These are phyloP conservation scores for Sicyos edulis DNA, from an alignment of 306 rosid genomes.

Conservation along the genomic window DNA sequence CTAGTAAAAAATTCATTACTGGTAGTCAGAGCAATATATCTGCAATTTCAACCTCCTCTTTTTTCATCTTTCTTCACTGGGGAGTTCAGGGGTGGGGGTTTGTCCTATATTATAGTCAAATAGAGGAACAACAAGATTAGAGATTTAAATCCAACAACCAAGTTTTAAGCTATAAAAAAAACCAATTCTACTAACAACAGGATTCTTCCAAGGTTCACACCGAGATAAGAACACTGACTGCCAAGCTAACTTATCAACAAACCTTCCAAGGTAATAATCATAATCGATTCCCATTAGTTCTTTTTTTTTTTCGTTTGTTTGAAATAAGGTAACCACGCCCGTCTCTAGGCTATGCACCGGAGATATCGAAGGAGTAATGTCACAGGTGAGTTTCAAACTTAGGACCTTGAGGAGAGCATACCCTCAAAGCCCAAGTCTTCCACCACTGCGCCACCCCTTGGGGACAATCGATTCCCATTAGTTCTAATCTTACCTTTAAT, in stretches of 20 bases:
- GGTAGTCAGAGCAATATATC: neutral
- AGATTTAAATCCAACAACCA: no score
- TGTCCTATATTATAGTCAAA: neutral
- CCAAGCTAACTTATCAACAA: conserved; percentile 8
- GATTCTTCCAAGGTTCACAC: neutral
- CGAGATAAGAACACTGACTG: neutral
- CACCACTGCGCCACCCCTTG: no score
- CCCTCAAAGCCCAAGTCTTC: no score
- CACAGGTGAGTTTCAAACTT: no score
- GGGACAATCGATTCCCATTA: no score
- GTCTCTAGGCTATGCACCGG: no score
- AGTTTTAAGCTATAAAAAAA: neutral
- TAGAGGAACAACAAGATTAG: neutral
- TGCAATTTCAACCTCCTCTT: neutral
- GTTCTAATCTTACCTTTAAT: neutral
- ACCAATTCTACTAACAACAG: neutral
- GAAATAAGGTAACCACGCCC: no score
- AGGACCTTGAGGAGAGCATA: no score
- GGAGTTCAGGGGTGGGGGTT: neutral
- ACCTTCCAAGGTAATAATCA: neutral
- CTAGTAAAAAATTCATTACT: neutral
- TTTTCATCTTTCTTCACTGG: neutral
- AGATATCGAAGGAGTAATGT: no score
- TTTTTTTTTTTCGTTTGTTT: no score
- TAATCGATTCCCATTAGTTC: neutral